Conservation (phyloP, 2,329 filamentous ascomycete genomes). For the Emergomyces orientalis region DNA sequence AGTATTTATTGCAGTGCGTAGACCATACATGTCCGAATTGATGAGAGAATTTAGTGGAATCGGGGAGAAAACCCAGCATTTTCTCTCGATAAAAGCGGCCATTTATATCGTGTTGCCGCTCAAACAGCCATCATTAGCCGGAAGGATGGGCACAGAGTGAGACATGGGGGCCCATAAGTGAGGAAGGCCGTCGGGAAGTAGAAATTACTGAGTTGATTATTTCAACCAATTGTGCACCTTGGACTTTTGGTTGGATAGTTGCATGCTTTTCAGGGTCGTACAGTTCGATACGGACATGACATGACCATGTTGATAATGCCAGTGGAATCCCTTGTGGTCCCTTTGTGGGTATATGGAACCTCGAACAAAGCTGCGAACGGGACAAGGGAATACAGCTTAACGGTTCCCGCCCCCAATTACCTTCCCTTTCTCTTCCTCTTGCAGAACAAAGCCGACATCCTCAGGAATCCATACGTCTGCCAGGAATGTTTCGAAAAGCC, state of each 20-base stretch:
- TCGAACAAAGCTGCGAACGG: background rate
- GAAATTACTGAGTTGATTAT: background rate
- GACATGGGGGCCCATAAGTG: background rate
- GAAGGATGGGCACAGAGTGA: background rate
- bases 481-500: background rate
- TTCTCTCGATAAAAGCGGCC: background rate
- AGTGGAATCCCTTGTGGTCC: too few relatives aligned
- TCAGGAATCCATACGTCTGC: background rate
- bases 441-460: background rate
- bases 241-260: background rate
- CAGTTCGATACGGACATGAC: background rate
- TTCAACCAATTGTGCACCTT: background rate
- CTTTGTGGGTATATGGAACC: background rate
- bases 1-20: background rate
- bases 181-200: background rate
- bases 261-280: background rate
- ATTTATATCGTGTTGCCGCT: background rate
- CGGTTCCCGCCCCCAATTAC: background rate
- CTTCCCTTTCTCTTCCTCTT: background rate
- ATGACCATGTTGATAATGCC: background rate
- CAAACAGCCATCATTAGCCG: background rate
- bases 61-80: background rate
- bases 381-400: background rate
- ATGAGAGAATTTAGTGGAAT: background rate
- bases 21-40: background rate